phyloP scores from a whole-genome alignment of 1,284 basidiomycete species.

The Boletus hoseneyae region DNA sequence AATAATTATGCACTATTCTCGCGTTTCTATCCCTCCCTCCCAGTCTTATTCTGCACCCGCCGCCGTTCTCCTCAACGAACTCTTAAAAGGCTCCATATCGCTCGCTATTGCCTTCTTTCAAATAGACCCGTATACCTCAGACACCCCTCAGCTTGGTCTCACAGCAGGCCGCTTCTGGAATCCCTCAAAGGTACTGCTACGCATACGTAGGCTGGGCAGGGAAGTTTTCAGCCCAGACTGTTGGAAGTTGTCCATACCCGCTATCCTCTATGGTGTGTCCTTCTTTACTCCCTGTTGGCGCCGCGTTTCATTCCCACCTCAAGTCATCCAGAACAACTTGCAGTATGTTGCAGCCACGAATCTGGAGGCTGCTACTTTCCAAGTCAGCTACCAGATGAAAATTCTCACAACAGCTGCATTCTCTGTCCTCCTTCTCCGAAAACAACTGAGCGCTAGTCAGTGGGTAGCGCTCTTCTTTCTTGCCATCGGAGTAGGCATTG shows the following conservation, averaged over 20 bases:
- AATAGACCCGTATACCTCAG: constrained; percentile 36
- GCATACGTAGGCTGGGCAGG: constrained; percentile 41
- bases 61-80: constrained; percentile 90
- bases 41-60: constrained; percentile 85
- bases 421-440: constrained; percentile 86
- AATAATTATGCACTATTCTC: constrained; percentile 94
- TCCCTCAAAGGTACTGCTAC: constrained; percentile 36
- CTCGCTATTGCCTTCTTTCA: constrained; percentile 52
- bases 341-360: constrained; percentile 95
- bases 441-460: constrained; percentile 69
- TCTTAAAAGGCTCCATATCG: constrained; percentile 89
- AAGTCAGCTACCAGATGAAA: constrained; percentile 96
- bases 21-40: constrained; percentile 75
- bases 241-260: constrained; percentile 81
- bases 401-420: constrained; percentile 96
- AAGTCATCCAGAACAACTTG: constrained; percentile 92
- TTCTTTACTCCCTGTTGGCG: neutral
- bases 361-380: constrained; percentile 92
- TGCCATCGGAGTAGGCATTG: constrained; percentile 88
- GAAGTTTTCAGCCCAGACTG: constrained; percentile 66
- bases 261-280: constrained; percentile 62
- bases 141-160: constrained; percentile 26
- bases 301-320: constrained; percentile 5
- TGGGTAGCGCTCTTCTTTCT: constrained; percentile 85
- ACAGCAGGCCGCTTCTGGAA: constrained; percentile 33